phyloP scores from a whole-genome alignment of 352 stramenopile species.

The Pythium myriotylum region DNA sequence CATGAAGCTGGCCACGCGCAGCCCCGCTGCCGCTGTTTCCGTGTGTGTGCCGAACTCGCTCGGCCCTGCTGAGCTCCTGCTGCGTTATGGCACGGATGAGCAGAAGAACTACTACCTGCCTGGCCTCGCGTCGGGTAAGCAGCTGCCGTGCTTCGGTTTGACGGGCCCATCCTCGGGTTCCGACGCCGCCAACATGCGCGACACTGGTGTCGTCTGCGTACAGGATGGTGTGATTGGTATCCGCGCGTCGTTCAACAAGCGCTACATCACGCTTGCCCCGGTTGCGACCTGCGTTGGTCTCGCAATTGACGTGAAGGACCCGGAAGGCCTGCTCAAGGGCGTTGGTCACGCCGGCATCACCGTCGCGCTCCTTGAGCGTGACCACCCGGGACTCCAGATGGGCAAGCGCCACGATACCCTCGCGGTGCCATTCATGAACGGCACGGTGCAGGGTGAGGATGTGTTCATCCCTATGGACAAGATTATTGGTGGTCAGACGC shows the following conservation, averaged over 20 bases:
- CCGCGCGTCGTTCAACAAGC: constrained; percentile 96
- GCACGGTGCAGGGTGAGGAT: constrained; percentile 94
- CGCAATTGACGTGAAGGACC: constrained; percentile 96
- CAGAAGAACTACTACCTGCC: constrained; percentile 98
- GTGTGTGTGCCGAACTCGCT: constrained; percentile 98
- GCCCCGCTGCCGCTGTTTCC: constrained; percentile 88
- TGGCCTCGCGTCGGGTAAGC: constrained; percentile 91
- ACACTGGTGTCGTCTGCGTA: constrained; percentile 93
- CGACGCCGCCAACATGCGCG: constrained; percentile 95
- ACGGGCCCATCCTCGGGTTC: constrained; percentile 95
- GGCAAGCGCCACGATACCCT: constrained; percentile 95
- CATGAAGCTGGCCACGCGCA: constrained; percentile 93
- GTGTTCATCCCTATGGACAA: constrained; percentile 98
- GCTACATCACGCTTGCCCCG: constrained; percentile 98
- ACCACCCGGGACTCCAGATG: constrained; percentile 95
- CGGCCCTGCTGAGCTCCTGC: constrained; percentile 95
- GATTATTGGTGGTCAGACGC: constrained; percentile 96
- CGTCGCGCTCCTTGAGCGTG: constrained; percentile 95
- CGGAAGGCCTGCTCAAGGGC: constrained; percentile 93
- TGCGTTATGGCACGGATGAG: constrained; percentile 94
- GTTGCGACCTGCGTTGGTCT: constrained; percentile 97
- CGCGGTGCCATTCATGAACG: constrained; percentile 98
- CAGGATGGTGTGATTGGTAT: constrained; percentile 96
- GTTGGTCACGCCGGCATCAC: constrained; percentile 95
- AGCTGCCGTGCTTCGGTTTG: constrained; percentile 97